Percentiles rank a stretch among this genome's conserved stretches.
phyloP scores from a whole-genome alignment of 1,284 basidiomycete genomes.

The Malassezia sp. region DNA sequence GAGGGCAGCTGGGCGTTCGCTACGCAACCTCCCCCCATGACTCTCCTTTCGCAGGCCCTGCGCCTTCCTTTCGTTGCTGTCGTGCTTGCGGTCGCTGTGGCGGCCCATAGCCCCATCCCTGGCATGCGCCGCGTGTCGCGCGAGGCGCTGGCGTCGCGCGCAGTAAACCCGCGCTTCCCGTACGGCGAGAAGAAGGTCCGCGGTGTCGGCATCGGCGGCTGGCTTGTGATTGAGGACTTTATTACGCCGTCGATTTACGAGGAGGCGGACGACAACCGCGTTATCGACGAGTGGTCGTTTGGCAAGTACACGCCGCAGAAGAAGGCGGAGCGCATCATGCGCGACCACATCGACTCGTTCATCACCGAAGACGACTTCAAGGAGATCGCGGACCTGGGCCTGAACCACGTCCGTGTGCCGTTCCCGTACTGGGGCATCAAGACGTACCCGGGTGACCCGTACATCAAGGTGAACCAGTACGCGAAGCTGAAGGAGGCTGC shows the following conservation, averaged over 20 bases:
- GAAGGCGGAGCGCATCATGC: slow-evolving; percentile 23
- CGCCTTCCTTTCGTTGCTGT: too few species aligned
- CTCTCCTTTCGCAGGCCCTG: too few species aligned
- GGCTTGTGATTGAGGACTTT: slow-evolving; percentile 38
- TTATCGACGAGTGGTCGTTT: slow-evolving; percentile 76
- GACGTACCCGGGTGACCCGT: slow-evolving; percentile 66
- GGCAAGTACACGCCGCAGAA: slow-evolving; percentile 54
- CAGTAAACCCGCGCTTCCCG: slow-evolving; percentile 16
- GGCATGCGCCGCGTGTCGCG: not conserved
- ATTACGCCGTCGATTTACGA: slow-evolving; percentile 51
- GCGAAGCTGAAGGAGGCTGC: slow-evolving; percentile 55
- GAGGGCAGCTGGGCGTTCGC: too few species aligned
- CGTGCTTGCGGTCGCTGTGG: too few species aligned
- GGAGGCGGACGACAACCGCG: slow-evolving; percentile 27
- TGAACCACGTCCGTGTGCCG: slow-evolving; percentile 68
- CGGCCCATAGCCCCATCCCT: too few species aligned
- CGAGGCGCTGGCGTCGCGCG: slow-evolving; percentile 2
- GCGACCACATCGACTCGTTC: slow-evolving; percentile 65
- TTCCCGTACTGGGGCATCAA: slow-evolving; percentile 89
- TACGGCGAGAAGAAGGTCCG: slow-evolving; percentile 27
- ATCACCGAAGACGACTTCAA: slow-evolving; percentile 66
- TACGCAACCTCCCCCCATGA: too few species aligned
- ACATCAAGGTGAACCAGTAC: slow-evolving; percentile 65
- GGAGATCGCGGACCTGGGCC: slow-evolving; percentile 50
- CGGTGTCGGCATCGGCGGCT: slow-evolving; percentile 42